These are phyloP conservation scores for Mycena olivaceomarginata DNA, from an alignment of 768 basidiomycete genomes.

Conservation along the genomic window DNA sequence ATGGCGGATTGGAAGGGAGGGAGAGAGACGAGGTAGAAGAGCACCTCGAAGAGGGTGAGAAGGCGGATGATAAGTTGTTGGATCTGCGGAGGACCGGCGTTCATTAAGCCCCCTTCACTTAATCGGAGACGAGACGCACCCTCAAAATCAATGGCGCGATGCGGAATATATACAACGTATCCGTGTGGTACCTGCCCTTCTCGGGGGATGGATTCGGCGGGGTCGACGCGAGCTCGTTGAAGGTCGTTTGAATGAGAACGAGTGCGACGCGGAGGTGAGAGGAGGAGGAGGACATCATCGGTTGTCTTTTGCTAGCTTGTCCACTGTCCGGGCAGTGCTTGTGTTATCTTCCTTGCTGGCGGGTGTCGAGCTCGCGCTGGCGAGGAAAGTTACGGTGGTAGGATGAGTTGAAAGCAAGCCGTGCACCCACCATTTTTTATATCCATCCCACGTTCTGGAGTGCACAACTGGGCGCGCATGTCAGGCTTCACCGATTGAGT, in stretches of 20 bases:
- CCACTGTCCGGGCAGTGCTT: no score
- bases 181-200: conserved; percentile 72
- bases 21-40: conserved; percentile 60
- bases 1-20: conserved; percentile 1
- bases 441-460: no score
- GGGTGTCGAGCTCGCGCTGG: no score
- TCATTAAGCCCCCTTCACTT: background rate
- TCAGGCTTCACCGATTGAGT: no score
- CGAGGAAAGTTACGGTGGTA: no score
- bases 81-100: conserved; percentile 53
- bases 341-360: no score
- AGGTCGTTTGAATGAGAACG: conserved; percentile 40
- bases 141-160: conserved; percentile 73
- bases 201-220: conserved; percentile 74
- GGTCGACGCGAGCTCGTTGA: conserved; percentile 71
- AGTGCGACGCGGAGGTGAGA: background rate
- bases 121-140: conserved; percentile 53
- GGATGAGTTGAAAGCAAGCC: no score
- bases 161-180: conserved; percentile 70
- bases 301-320: no score
- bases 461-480: no score
- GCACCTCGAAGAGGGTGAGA: conserved; percentile 69
- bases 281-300: no score
- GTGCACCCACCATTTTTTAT: no score
- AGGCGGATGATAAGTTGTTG: conserved; percentile 71